A percentile compares a stretch with the other conserved stretches of the same genome.
These are phyloP conservation scores for Cubamyces lactineus DNA, from an alignment of 768 basidiomycete species.

Conservation along the genomic window DNA sequence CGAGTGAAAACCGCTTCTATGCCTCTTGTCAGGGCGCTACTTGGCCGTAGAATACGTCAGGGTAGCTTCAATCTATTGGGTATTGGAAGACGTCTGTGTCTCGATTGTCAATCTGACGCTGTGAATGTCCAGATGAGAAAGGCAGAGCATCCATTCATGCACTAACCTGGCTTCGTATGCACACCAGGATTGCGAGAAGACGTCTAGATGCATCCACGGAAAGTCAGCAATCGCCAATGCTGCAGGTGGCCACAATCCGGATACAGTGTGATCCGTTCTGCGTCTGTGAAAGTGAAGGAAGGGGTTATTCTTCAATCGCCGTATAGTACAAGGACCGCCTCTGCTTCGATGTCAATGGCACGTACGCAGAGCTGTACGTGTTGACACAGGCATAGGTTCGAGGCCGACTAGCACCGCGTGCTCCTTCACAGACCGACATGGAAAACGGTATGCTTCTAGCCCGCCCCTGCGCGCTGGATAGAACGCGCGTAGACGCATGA, in stretches of 20 bases:
- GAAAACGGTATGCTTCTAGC: not conserved
- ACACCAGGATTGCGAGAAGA: not conserved
- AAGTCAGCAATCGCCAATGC: constrained; percentile 6
- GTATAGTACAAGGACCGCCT: not conserved
- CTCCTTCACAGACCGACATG: not conserved
- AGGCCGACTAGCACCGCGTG: too few species aligned
- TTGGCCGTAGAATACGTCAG: not conserved
- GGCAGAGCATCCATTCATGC: too few species aligned
- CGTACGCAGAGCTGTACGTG: too few species aligned
- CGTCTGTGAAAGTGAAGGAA: not conserved
- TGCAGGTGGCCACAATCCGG: not conserved
- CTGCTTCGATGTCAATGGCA: not conserved
- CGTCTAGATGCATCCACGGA: not conserved
- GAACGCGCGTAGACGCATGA: not conserved
- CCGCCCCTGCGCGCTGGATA: not conserved
- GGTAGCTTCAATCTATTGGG: not conserved
- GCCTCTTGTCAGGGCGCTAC: too few species aligned
- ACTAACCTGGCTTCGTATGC: too few species aligned
- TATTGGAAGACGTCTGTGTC: not conserved
- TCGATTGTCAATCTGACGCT: not conserved
- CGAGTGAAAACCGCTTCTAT: not conserved
- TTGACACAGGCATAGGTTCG: too few species aligned
- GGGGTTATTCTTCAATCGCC: not conserved
- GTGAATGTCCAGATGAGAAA: too few species aligned
- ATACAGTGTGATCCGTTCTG: not conserved